phyloP scores from a whole-genome alignment of 192 early-diverging fungal species.

The Podila epigama region DNA sequence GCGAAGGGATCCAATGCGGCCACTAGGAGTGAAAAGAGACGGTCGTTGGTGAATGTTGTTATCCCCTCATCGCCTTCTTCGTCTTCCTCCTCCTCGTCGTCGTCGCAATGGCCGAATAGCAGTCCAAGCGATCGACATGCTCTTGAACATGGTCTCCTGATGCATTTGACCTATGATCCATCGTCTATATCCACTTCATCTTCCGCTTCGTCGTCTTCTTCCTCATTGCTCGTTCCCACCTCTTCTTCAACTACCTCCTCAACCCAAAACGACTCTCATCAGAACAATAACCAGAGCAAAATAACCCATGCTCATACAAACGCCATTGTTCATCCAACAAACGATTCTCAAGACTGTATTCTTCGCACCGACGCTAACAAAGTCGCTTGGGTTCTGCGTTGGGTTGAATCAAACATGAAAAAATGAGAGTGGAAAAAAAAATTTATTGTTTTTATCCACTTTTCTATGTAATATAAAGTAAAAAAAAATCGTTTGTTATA shows the following conservation, averaged over 20 bases:
- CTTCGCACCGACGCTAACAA: slow-evolving; percentile 23
- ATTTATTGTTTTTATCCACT: too few species aligned
- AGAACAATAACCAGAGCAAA: background rate
- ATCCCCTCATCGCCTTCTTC: background rate
- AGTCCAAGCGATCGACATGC: slow-evolving; percentile 21
- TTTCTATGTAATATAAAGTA: too few species aligned
- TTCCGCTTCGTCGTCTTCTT: background rate
- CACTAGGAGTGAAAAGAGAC: background rate
- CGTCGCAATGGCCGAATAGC: background rate
- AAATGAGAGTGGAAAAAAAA: too few species aligned
- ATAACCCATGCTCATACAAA: background rate
- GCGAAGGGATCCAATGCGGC: background rate
- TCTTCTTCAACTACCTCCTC: background rate
- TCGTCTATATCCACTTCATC: background rate
- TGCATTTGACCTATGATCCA: slow-evolving; percentile 9
- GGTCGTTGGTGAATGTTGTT: slow-evolving; percentile 23
- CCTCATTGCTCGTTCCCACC: background rate
- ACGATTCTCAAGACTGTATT: background rate
- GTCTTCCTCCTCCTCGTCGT: background rate
- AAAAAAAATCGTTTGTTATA: too few species aligned
- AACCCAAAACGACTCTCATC: too few species aligned
- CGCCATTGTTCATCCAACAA: background rate
- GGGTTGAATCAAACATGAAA: slow-evolving; percentile 26
- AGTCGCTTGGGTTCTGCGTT: slow-evolving; percentile 27
- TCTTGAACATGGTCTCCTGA: slow-evolving; percentile 28